phyloP scores from a whole-genome alignment of 805 yeast species.

The Nakazawaea wickerhamii region DNA sequence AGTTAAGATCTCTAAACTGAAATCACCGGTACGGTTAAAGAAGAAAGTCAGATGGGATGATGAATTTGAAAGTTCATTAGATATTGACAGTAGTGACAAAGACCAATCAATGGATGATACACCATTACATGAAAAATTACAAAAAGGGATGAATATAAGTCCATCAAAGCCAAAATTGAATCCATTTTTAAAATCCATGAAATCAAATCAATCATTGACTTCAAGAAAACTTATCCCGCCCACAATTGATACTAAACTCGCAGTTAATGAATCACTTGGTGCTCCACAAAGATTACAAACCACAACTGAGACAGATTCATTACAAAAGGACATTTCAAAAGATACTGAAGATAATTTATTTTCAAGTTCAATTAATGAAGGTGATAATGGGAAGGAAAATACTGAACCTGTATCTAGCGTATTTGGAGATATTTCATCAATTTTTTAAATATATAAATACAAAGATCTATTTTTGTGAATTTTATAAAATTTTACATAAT shows the following conservation, averaged over 20 bases:
- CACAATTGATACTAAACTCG: background rate
- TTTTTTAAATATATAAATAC: constrained; percentile 3
- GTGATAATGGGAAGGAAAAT: constrained; percentile 1
- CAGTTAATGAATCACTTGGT: too few relatives aligned
- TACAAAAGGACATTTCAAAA: background rate
- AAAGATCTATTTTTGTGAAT: background rate
- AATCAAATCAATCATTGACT: constrained; percentile 1
- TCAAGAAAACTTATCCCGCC: constrained; percentile 8
- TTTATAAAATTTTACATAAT: background rate
- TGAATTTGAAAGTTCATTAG: background rate
- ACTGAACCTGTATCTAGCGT: constrained; percentile 5
- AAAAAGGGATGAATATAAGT: constrained; percentile 10
- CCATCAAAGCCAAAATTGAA: constrained; percentile 4
- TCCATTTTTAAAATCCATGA: background rate
- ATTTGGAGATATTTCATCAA: constrained; percentile 10
- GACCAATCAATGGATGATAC: constrained; percentile 4
- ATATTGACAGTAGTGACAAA: background rate
- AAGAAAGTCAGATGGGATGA: constrained; percentile 47
- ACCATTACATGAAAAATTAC: constrained; percentile 9
- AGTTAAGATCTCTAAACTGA: constrained; percentile 14
- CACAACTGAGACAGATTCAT: background rate
- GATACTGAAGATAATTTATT: background rate
- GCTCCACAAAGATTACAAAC: constrained; percentile 10
- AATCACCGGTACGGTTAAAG: constrained; percentile 14
- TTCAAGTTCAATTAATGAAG: background rate